Evolutionary conservation across 1,284 basidiomycete species (phyloP), one percentile per base, ranked within the genome.

Genomic region (Leucoagaricus sp.): DNA sequence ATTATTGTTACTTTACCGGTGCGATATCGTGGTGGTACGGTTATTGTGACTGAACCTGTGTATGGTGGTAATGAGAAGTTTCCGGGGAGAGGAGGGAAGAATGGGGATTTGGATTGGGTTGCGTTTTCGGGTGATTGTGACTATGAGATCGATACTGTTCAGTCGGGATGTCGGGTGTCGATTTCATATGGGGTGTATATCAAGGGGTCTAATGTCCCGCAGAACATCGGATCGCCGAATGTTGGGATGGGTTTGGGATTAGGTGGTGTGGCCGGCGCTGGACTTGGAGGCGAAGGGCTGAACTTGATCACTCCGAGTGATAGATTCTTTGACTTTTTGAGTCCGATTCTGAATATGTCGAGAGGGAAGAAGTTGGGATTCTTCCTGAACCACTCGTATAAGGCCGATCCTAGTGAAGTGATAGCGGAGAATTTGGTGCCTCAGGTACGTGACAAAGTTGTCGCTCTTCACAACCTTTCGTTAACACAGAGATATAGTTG

Each of bases 41-140:
- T 91, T 49, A 64, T 85, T 49, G 73, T 91, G 36, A 81, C 80
- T 25, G 79, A 83, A 63, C 62, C 74, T 1, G 81, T 29, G 3
- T 29, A 84, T 2, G 84, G 84, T 0, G 68, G 69, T n/a, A 78
- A 82, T 56, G 88, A 92, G 64, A 81, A 75, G 59, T 89, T 85
- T 69, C 77, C 77, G 49, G 82, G 79, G 2, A 74, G 82, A 1
- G 84, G 85, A 15, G 83, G 86, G 40, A 84, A 85, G 66, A 72
- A 76, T 29, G 84, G 80, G 8, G 83, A 87, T 61, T 73, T 91
- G 60, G 87, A 91, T 59, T 91, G 89, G 89, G 79, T 83, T 0
- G 89, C 86, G 19, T 87, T 87, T 73, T 75, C 84, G 54, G 76
- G 83, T 3, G 87, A 91, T 59, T 89, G 86, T 69, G 84, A 89